Percentiles rank a stretch among this genome's conserved stretches.
These are phyloP conservation scores for Solanum dulcamara DNA, from an alignment of 257 asterid species.

Conservation along the genomic window DNA sequence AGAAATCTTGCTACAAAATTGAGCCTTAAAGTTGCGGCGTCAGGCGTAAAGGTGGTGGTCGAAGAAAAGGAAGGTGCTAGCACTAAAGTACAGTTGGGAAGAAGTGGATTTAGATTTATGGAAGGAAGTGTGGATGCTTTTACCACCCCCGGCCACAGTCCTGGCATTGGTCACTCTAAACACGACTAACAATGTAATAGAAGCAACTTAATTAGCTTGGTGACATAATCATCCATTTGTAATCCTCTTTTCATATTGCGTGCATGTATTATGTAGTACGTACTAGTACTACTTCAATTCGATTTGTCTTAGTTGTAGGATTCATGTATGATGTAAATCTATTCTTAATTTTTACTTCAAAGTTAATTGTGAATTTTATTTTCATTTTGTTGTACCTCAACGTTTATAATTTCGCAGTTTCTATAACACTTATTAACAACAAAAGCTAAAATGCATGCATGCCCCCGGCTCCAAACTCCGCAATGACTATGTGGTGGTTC, in stretches of 20 bases:
- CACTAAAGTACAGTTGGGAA: neutral
- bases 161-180: conserved; percentile 71
- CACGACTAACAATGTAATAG: conserved; percentile 22
- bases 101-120: neutral
- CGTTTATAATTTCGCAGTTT: neutral
- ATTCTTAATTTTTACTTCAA: neutral
- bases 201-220: neutral
- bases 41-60: neutral
- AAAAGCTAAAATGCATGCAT: neutral
- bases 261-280: neutral
- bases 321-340: neutral
- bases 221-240: neutral
- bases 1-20: conserved; percentile 6
- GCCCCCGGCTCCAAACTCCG: neutral
- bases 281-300: neutral
- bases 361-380: neutral
- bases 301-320: neutral
- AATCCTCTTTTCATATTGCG: neutral
- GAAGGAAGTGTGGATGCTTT: conserved; percentile 36
- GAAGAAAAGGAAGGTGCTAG: neutral
- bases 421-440: neutral
- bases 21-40: neutral
- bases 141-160: conserved; percentile 58
- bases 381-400: neutral
- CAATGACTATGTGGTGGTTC: neutral